A percentile compares a stretch with the other conserved stretches of the same genome.
Conservation (phyloP, 1,284 basidiomycete genomes). For the Microbotryum saponariae region DNA sequence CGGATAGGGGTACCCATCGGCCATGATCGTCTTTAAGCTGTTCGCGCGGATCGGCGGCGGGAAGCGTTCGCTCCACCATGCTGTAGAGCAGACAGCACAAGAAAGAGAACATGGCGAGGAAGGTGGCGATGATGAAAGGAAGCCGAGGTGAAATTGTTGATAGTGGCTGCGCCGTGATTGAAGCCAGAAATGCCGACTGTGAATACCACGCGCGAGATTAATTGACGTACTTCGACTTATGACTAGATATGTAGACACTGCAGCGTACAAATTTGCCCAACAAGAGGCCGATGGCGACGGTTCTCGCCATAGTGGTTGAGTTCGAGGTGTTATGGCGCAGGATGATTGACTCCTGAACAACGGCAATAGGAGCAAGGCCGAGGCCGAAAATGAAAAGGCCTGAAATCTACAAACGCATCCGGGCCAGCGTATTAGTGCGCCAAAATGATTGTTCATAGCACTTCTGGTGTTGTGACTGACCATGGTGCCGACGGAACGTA, state of each 20-base stretch:
- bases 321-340: slow-evolving; percentile 11
- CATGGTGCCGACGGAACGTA: slow-evolving; percentile 1
- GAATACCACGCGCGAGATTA: background rate
- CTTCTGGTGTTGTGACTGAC: background rate
- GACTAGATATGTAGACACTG: background rate
- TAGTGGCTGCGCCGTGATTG: slow-evolving; percentile 11
- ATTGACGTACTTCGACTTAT: background rate
- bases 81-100: slow-evolving; percentile 14
- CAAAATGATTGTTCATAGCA: background rate
- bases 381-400: slow-evolving; percentile 19
- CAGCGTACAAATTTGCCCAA: slow-evolving; percentile 15
- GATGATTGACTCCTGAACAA: slow-evolving; percentile 28
- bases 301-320: slow-evolving; percentile 10
- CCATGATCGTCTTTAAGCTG: background rate
- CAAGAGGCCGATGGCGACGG: slow-evolving; percentile 16
- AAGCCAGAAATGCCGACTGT: slow-evolving; percentile 13
- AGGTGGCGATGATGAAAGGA: slow-evolving; percentile 14
- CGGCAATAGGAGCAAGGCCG: slow-evolving; percentile 20
- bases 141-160: slow-evolving; percentile 16
- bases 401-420: background rate
- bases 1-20: background rate
- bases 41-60: background rate
- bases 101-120: slow-evolving; percentile 17
- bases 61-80: background rate
- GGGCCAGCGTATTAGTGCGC: background rate